phyloP scores from a whole-genome alignment of 1,139 yeast species.

The Eremothecium gossypii region DNA sequence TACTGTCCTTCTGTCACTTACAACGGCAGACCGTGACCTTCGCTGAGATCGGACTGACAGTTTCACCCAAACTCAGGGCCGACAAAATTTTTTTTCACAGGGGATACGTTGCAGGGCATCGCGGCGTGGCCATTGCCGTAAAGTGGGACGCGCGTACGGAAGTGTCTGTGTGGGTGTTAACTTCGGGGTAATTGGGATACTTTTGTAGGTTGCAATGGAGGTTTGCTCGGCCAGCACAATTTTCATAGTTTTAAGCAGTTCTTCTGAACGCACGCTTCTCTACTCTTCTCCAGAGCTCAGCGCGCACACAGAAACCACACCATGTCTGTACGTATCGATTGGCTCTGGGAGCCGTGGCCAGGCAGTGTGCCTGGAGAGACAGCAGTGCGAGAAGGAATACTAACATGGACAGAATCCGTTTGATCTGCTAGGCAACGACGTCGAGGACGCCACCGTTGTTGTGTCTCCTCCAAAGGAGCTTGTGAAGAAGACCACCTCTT shows the following conservation, averaged over 20 bases:
- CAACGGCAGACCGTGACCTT: not conserved
- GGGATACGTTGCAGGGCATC: not conserved
- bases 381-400: no score
- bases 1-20: not conserved
- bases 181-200: not conserved
- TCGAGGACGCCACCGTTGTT: constrained; percentile 54
- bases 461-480: constrained; percentile 56
- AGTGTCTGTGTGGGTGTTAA: not conserved
- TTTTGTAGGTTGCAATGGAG: no score
- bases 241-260: no score
- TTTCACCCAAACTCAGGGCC: not conserved
- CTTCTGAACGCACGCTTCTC: no score
- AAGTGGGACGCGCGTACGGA: not conserved
- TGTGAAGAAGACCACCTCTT: constrained; percentile 73
- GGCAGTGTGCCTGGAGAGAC: no score
- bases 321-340: no score
- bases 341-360: no score
- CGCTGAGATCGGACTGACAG: not conserved
- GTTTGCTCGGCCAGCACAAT: no score
- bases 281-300: no score
- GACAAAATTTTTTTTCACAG: not conserved
- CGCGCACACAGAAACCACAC: no score
- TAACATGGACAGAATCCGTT: constrained; percentile 36
- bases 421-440: constrained; percentile 63
- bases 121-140: not conserved